Evolutionary conservation across 768 basidiomycete genomes (phyloP).

Genomic region (Auricularia auricula-judae): DNA sequence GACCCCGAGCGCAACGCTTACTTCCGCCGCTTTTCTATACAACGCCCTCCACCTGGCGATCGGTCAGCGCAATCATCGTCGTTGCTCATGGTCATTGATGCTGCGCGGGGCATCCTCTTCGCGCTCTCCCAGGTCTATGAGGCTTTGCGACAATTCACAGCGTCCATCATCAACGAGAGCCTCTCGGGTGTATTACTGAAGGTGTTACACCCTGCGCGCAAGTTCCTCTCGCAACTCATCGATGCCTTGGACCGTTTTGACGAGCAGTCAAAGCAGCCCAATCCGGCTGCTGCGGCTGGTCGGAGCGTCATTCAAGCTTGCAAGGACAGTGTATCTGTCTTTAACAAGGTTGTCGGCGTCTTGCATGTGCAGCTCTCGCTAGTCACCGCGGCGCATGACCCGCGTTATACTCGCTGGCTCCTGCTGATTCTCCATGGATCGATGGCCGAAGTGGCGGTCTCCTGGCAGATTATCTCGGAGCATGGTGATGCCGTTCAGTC

Average conservation of each 20-base stretch:
- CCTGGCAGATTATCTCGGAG: conserved; percentile 72
- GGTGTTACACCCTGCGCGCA: conserved; percentile 75
- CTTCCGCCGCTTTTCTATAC: conserved; percentile 80
- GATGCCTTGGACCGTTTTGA: conserved; percentile 88
- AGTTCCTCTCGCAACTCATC: conserved; percentile 75
- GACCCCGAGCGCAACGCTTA: conserved; percentile 83
- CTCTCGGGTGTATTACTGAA: conserved; percentile 70
- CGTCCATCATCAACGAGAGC: conserved; percentile 73
- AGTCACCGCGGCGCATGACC: conserved; percentile 63
- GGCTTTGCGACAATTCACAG: conserved; percentile 76
- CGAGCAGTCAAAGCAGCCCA: conserved; percentile 52
- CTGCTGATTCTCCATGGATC: conserved; percentile 82
- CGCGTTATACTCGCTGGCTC: conserved; percentile 80
- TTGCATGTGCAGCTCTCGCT: conserved; percentile 71
- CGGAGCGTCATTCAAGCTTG: conserved; percentile 73
- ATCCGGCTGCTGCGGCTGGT: conserved; percentile 64
- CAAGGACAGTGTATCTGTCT: conserved; percentile 70
- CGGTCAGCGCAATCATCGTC: conserved; percentile 28
- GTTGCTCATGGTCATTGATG: conserved; percentile 65
- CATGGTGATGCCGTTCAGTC: conserved; percentile 61
- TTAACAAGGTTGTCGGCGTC: conserved; percentile 80
- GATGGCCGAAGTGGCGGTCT: conserved; percentile 72
- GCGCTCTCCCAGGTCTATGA: conserved; percentile 86
- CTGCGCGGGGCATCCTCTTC: conserved; percentile 87
- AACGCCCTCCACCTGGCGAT: conserved; percentile 35